Base-by-base conservation (phyloP, 2,329 filamentous ascomycete species). In the Ophiostoma piceae region DNA sequence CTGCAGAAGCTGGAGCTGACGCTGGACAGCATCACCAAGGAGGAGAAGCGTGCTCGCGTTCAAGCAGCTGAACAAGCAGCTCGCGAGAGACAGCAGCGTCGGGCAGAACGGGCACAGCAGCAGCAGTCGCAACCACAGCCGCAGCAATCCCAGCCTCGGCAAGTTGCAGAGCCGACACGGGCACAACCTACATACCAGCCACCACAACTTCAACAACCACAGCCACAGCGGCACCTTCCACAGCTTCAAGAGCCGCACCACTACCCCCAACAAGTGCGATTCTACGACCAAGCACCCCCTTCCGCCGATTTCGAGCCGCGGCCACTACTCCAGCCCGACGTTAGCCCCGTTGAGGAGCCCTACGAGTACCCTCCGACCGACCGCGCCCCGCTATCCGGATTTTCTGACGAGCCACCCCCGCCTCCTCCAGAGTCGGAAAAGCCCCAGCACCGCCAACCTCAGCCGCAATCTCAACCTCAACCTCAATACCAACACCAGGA, bases 1-100 rank as follows among this genome's bases (percentile, higher is more conserved):
- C 84, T 99, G 68, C 94, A 99, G 79, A 95, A 90, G 82, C 86
- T 99, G 74, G 94, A 99, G 82, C 87, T 92, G 76, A 95, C 92
- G 75, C 85, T 98, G 76, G 91, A 90, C 79, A 93, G 91, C 80
- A 94, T 97, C 79, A 97, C 91, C 78, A 98, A 97, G 79, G 94
- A 97, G 80, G 94, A 97, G 79, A 96, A 96, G 79, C 87, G 94
- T 73, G 92, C 93, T 9, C 86, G 92, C 66, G 88, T 94, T 4
- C 87, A 93, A 77, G 91, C 94, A 75, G 92, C 92, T 6, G 94
- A 97, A 78, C 84, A 88, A 74, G 85, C 87, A 62, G 86, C 89
- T 22, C 86, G 88, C 74, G 89, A 94, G 76, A 84, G 83, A 74
- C 82, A 81, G 14, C 83, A 83, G 51, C 73, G 74, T 6, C 76